These are phyloP conservation scores for Salix purpurea DNA, from an alignment of 345 rosid species.

Conservation along the genomic window DNA sequence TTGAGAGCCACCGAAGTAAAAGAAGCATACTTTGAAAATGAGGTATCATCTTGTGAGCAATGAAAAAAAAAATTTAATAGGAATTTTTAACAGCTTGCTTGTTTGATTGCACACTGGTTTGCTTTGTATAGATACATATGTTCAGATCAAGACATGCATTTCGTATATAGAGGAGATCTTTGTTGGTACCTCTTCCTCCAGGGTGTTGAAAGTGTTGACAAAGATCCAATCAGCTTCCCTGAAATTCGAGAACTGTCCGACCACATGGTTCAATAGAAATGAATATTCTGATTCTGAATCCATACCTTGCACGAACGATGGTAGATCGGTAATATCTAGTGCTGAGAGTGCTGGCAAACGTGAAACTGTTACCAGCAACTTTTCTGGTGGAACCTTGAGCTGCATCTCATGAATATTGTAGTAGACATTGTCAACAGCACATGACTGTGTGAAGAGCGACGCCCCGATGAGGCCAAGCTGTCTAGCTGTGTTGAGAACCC, in stretches of 20 bases:
- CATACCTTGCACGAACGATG: not conserved
- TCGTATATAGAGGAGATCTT: not conserved
- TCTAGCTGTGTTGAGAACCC: not conserved
- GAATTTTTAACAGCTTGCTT: too few relatives aligned
- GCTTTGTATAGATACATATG: too few relatives aligned
- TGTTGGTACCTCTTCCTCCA: constrained; percentile 41
- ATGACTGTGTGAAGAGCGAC: not conserved
- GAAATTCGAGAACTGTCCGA: not conserved
- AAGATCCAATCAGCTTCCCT: not conserved
- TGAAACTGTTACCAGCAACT: not conserved
- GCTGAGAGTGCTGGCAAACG: not conserved
- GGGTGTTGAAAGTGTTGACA: constrained; percentile 19
- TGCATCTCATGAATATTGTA: not conserved
- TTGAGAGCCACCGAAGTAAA: too few relatives aligned
- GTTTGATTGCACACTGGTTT: too few relatives aligned
- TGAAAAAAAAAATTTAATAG: too few relatives aligned
- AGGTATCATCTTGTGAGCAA: too few relatives aligned
- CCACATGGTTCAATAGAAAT: not conserved
- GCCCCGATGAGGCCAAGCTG: not conserved
- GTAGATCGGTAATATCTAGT: not conserved
- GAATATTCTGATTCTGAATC: not conserved
- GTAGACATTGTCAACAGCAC: not conserved
- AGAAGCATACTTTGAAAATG: too few relatives aligned
- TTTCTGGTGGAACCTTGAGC: not conserved
- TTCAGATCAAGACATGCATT: too few relatives aligned